These are phyloP conservation scores for Aquilaria yunnanensis DNA, from an alignment of 345 rosid species.

Conservation along the genomic window DNA sequence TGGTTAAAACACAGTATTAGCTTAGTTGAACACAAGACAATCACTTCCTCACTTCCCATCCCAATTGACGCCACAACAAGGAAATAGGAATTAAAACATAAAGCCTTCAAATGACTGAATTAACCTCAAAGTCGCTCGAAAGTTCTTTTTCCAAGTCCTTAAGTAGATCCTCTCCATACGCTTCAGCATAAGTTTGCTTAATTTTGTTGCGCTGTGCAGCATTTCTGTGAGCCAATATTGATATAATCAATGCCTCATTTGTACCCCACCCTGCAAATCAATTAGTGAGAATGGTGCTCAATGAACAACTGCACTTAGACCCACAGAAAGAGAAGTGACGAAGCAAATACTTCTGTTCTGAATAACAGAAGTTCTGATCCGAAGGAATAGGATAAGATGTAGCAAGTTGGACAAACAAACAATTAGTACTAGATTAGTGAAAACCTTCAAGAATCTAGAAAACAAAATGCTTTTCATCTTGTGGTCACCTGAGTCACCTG, in stretches of 20 bases:
- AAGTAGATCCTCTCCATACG: slow-evolving; percentile 74
- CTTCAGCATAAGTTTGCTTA: slow-evolving; percentile 49
- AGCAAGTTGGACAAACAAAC: no score
- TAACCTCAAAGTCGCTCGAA: slow-evolving; percentile 85
- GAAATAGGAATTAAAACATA: background rate
- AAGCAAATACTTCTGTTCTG: background rate
- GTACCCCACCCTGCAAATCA: slow-evolving; percentile 85
- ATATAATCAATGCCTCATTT: slow-evolving; percentile 63
- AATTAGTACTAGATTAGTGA: no score
- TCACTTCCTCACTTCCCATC: background rate
- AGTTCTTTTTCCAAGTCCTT: slow-evolving; percentile 68
- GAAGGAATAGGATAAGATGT: no score
- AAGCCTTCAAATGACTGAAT: slow-evolving; percentile 2
- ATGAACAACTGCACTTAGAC: background rate
- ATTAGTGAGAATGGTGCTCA: background rate
- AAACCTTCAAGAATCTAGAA: no score
- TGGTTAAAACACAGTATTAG: slow-evolving; percentile 7
- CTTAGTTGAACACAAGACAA: background rate
- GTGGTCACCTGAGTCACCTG: no score
- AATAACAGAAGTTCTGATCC: no score
- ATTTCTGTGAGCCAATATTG: slow-evolving; percentile 76
- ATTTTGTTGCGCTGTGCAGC: slow-evolving; percentile 64
- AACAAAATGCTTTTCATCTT: no score
- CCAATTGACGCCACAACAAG: background rate
- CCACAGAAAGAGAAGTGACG: background rate